Percentiles rank a stretch among this genome's conserved stretches.
These are phyloP conservation scores for Pseudogymnoascus sp. DNA, from an alignment of 2,329 filamentous ascomycete species.

Conservation along the genomic window DNA sequence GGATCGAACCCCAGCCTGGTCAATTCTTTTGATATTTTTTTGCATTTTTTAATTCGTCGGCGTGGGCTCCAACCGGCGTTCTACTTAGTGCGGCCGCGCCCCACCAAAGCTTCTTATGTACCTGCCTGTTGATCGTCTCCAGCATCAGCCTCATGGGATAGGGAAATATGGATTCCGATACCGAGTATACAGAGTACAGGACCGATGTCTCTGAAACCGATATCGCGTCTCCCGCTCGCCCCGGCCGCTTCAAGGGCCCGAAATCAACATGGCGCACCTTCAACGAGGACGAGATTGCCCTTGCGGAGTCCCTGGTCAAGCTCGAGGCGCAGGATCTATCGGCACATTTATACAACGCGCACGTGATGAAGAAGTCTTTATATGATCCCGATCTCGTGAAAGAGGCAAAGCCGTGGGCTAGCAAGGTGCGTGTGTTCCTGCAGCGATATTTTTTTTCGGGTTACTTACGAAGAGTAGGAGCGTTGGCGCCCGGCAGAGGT, in stretches of 20 bases:
- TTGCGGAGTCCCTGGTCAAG: conserved; percentile 56
- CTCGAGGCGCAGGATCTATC: conserved; percentile 60
- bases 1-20: conserved; percentile 7
- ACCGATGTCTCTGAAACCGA: conserved; percentile 2
- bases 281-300: conserved; percentile 55
- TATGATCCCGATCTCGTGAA: conserved; percentile 14
- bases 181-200: neutral
- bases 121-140: neutral
- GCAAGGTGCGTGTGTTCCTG: conserved; percentile 24
- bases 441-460: neutral
- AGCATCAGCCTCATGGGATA: conserved; percentile 2
- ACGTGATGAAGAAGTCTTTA: conserved; percentile 54
- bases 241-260: conserved; percentile 67
- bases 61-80: neutral
- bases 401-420: conserved; percentile 30
- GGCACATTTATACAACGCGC: conserved; percentile 72
- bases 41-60: neutral
- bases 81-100: neutral
- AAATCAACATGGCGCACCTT: conserved; percentile 58
- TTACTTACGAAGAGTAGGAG: conserved; percentile 16
- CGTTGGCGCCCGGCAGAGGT: conserved; percentile 32
- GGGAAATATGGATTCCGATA: neutral
- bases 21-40: conserved; percentile 3
- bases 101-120: neutral
- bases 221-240: conserved; percentile 35